Base-by-base conservation (phyloP, 495 filamentous ascomycete species). In the Penicillium cataractarum region DNA sequence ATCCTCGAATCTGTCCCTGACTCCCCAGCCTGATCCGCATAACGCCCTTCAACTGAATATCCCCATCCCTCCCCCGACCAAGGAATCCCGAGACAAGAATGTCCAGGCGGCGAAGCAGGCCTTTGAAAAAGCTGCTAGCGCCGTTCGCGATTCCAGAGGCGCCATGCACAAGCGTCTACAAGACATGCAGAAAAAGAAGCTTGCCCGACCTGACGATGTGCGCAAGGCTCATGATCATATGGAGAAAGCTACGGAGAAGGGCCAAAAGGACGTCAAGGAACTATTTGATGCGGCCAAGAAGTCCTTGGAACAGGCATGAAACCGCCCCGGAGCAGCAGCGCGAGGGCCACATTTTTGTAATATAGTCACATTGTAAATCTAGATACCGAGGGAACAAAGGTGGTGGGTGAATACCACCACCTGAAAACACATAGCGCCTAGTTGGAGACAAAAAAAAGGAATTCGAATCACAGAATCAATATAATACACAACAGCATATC, bases 211-310 rank as follows among this genome's bases (percentile, higher is more conserved):
- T 21, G 92, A 95, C 72, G 86, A 92, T 71, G 76, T 87, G 69
- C 79, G 84, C 64, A 88, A 86, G 70, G 85, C 88, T 7, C 82
- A 86, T 46, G 82, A 85, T 52, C 82, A 85, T 78, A 84, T 93
- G 84, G 89, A 92, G 67, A 92, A 91, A 77, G 65, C 90, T 58
- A 86, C 90, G 39, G 89, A 93, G 61, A 87, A 87, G 69, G 82
- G 84, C 54, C 82, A 86, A 67, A 83, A 78, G 61, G 87, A 87
- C 61, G 84, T 93, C 17, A 89, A 88, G 74, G 83, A 81, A 60
- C 74, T 85, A 33, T 89, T 92, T 71, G 91, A 94, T 64, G 79
- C 79, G 29, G 83, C 83, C 12, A 83, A 84, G 72, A 88, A 86
- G 76, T 78, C 75, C 15, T 72, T 89, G 71, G 84, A 87, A 64